Base-by-base conservation (phyloP, 2,329 filamentous ascomycete species). In the Mycocentrospora acerina region DNA sequence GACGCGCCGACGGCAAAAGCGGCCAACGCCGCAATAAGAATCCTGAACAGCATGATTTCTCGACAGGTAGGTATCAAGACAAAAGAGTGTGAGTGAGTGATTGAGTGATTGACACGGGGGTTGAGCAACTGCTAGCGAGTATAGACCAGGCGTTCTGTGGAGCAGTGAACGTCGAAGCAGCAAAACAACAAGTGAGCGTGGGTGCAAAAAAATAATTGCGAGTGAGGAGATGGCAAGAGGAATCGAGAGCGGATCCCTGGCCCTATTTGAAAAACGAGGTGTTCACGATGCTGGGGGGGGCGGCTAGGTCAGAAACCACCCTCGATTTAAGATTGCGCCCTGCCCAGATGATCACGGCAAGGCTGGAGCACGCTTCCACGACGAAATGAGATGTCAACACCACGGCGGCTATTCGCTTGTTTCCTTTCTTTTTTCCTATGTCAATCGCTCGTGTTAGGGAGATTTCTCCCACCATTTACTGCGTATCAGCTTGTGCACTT, bases 21-120 rank as follows among this genome's bases (percentile, higher is more conserved):
- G 42, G 57, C 57, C 35, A 63, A 39, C 36, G 61, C 38, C 37
- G 50, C 40, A 16, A 63, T 24, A n/a, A n/a, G n/a, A 41, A 54
- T 40, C 29, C 51, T 55, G 52, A 59, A 55, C 36, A 59, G 51
- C 65, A 69, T 68, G 35, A 51, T 49, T 35, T 35, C 33, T 19
- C 44, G n/a, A n/a, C n/a, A n/a, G n/a, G 40, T 41, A 12, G 33
- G 27, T 34, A 37, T 25, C 19, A 37, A 35, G 35, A 41, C 24
- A 30, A 35, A 18, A 38, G 28, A n/a, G n/a, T n/a, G n/a, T n/a
- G n/a, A n/a, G n/a, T n/a, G n/a, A n/a, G n/a, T 24, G 46, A 46
- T 46, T 38, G 42, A 37, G 37, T 34, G 27, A 40, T 35, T 32
- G 34, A 48, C 57, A 52, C 44, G 57, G 60, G 44, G 57, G 57